Percentiles rank a stretch among this genome's conserved stretches.
Evolutionary conservation across 768 basidiomycete genomes (phyloP).

Genomic region (Leccinum subtestaceum): DNA sequence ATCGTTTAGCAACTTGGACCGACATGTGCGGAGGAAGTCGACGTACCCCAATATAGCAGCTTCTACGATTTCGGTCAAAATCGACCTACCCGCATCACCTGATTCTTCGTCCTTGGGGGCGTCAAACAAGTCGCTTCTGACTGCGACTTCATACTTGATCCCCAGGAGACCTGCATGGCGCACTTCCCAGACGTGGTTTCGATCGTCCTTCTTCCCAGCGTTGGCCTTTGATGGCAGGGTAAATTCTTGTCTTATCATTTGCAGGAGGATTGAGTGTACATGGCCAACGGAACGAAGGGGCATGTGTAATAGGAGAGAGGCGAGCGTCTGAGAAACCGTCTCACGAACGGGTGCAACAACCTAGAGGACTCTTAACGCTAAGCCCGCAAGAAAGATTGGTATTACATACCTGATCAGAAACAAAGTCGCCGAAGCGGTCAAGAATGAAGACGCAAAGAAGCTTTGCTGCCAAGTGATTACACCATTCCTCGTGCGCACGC

Average conservation of each 20-base stretch:
- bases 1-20: slow-evolving; percentile 9
- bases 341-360: slow-evolving; percentile 97
- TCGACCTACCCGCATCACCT: slow-evolving; percentile 45
- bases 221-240: slow-evolving; percentile 38
- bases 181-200: slow-evolving; percentile 87
- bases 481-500: slow-evolving; percentile 78
- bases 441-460: slow-evolving; percentile 88
- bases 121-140: slow-evolving; percentile 76
- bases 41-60: slow-evolving; percentile 85
- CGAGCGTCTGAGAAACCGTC: slow-evolving; percentile 91
- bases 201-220: slow-evolving; percentile 36
- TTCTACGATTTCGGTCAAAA: slow-evolving; percentile 82
- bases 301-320: slow-evolving; percentile 86
- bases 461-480: slow-evolving; percentile 81
- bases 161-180: slow-evolving; percentile 97
- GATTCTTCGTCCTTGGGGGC: slow-evolving; percentile 35
- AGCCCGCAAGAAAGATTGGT: background rate
- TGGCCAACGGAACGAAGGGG: slow-evolving; percentile 72
- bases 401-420: slow-evolving; percentile 74
- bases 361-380: slow-evolving; percentile 26
- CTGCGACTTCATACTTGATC: slow-evolving; percentile 97
- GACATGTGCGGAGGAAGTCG: background rate
- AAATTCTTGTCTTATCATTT: slow-evolving; percentile 94
- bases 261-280: slow-evolving; percentile 79
- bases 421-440: slow-evolving; percentile 98